These are phyloP conservation scores for Herpetomonas samuelpessoai DNA, from an alignment of 208 protist genomes.

Conservation along the genomic window DNA sequence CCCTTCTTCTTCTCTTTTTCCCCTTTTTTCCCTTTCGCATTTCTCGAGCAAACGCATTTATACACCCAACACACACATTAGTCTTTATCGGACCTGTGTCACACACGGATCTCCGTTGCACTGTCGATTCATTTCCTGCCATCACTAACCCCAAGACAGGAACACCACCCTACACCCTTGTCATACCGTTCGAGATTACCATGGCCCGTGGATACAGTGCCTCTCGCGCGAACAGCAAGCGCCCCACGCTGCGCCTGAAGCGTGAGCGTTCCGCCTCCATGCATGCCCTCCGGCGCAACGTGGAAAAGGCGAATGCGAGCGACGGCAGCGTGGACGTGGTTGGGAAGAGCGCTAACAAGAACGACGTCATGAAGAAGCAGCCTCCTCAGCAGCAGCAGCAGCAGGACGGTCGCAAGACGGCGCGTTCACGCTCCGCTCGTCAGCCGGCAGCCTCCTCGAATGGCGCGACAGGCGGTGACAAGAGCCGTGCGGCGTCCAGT, in stretches of 20 bases:
- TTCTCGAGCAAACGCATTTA: too few relatives aligned
- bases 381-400: conserved; percentile 10
- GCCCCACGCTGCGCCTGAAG: conserved; percentile 73
- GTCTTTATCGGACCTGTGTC: too few relatives aligned
- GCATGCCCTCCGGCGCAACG: conserved; percentile 29
- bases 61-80: too few relatives aligned
- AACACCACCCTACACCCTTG: background rate
- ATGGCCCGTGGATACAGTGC: conserved; percentile 86
- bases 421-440: background rate
- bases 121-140: too few relatives aligned
- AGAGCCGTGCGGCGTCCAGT: conserved; percentile 11
- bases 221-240: conserved; percentile 70
- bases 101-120: too few relatives aligned
- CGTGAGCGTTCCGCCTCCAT: conserved; percentile 55
- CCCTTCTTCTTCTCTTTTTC: too few relatives aligned
- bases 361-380: background rate
- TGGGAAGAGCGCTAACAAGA: background rate
- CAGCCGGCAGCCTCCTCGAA: background rate
- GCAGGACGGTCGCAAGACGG: background rate
- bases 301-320: conserved; percentile 16
- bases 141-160: too few relatives aligned
- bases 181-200: background rate
- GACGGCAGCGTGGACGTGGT: background rate
- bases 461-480: background rate
- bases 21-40: too few relatives aligned